Conservation (phyloP, 331 rosid species). For the Stylosanthes scabra region DNA sequence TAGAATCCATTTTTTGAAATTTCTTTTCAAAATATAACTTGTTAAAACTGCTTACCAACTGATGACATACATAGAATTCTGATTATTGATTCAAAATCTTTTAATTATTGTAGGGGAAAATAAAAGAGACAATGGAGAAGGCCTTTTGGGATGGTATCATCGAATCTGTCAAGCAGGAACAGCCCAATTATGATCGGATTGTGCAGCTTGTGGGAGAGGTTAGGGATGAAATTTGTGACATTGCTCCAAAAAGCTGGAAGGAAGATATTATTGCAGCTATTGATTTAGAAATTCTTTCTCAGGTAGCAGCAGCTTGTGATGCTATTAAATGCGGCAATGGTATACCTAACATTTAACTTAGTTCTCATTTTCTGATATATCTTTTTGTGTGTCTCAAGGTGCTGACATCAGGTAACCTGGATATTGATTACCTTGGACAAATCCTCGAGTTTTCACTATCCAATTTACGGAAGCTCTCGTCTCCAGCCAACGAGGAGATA, state of each 20-base stretch:
- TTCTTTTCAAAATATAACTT: background rate
- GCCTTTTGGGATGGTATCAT: slow-evolving; percentile 92
- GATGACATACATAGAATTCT: slow-evolving; percentile 13
- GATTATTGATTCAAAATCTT: slow-evolving; percentile 8
- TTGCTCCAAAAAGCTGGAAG: slow-evolving; percentile 91
- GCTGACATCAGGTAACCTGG: slow-evolving; percentile 79
- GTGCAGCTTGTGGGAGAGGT: slow-evolving; percentile 84
- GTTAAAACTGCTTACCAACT: background rate
- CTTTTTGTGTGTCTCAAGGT: slow-evolving; percentile 53
- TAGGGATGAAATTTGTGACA: slow-evolving; percentile 85
- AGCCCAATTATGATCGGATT: slow-evolving; percentile 72
- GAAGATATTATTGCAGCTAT: slow-evolving; percentile 71
- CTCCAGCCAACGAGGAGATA: slow-evolving; percentile 79
- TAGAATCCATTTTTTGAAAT: background rate
- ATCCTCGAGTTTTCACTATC: slow-evolving; percentile 80
- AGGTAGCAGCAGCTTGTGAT: slow-evolving; percentile 57
- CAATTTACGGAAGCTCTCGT: slow-evolving; percentile 82
- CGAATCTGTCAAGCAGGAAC: slow-evolving; percentile 76
- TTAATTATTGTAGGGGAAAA: slow-evolving; percentile 63
- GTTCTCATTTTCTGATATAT: slow-evolving; percentile 21
- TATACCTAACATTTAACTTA: slow-evolving; percentile 20
- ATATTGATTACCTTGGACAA: slow-evolving; percentile 80
- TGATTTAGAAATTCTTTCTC: slow-evolving; percentile 75
- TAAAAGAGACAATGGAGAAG: slow-evolving; percentile 76
- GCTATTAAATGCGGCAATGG: slow-evolving; percentile 19